Evolutionary conservation across 2,329 filamentous ascomycete genomes (phyloP).

Genomic region (Pseudogymnoascus pannorum): DNA sequence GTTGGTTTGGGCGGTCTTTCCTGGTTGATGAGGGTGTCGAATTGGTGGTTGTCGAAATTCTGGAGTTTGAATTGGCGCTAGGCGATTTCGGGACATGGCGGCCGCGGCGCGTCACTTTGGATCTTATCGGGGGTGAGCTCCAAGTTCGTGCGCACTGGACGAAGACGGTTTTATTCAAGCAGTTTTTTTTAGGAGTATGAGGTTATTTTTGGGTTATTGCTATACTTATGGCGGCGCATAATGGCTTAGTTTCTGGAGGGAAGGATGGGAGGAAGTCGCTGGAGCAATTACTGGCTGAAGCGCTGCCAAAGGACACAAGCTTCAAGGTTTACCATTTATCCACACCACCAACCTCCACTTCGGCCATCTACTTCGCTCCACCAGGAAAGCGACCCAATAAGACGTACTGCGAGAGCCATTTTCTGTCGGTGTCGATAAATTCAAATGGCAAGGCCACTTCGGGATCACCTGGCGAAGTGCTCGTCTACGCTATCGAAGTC

Average conservation of each 20-base stretch:
- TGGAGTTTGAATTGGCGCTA: slow-evolving; percentile 8
- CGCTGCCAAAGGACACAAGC: slow-evolving; percentile 44
- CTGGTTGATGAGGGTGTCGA: neutral
- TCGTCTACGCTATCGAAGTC: slow-evolving; percentile 80
- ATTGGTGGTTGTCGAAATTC: slow-evolving; percentile 9
- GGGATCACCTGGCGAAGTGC: slow-evolving; percentile 35
- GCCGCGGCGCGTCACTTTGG: slow-evolving; percentile 3
- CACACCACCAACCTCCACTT: slow-evolving; percentile 67
- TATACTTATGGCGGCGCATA: slow-evolving; percentile 26
- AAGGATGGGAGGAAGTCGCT: slow-evolving; percentile 23
- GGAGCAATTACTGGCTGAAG: slow-evolving; percentile 23
- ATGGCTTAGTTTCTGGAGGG: slow-evolving; percentile 17
- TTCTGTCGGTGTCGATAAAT: slow-evolving; percentile 50
- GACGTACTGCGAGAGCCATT: slow-evolving; percentile 85
- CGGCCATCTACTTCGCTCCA: slow-evolving; percentile 72
- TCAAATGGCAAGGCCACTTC: slow-evolving; percentile 23
- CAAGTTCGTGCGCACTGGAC: too few relatives aligned
- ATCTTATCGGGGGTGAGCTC: slow-evolving; percentile 1
- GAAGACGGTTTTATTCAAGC: neutral
- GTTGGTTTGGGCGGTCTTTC: neutral
- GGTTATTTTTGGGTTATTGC: slow-evolving; percentile 12
- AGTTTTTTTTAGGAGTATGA: neutral
- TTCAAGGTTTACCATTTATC: slow-evolving; percentile 82
- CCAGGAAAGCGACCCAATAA: slow-evolving; percentile 63
- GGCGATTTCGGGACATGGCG: neutral